A percentile compares a stretch with the other conserved stretches of the same genome.
Conservation (phyloP, 768 basidiomycete species). For the Gyrodon lividus region DNA sequence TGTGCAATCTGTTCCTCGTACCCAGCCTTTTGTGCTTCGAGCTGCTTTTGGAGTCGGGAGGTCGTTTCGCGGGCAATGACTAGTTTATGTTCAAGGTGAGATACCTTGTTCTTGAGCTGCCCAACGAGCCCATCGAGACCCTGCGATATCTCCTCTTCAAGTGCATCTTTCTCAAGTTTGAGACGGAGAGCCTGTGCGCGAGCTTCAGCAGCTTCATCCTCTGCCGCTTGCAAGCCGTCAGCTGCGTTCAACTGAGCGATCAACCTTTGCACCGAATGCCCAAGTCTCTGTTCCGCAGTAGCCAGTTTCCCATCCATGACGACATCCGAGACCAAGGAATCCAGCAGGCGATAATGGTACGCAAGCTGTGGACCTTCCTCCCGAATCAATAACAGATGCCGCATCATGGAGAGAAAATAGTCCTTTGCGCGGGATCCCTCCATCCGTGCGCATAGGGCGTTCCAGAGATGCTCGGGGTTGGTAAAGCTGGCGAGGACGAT, state of each 20-base stretch:
- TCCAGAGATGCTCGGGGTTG: constrained; percentile 84
- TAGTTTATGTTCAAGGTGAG: constrained; percentile 74
- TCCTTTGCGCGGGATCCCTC: constrained; percentile 75
- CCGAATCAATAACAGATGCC: constrained; percentile 87
- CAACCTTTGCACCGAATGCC: constrained; percentile 85
- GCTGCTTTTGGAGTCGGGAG: constrained; percentile 68
- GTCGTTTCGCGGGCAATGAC: constrained; percentile 76
- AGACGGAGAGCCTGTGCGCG: constrained; percentile 62
- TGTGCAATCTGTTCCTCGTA: constrained; percentile 88
- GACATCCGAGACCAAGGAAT: constrained; percentile 84
- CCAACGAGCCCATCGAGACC: constrained; percentile 86
- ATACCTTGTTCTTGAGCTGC: constrained; percentile 68
- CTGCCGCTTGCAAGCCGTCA: constrained; percentile 75
- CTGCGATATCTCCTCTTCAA: constrained; percentile 79
- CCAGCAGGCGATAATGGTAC: constrained; percentile 89
- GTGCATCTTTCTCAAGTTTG: constrained; percentile 76
- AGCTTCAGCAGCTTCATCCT: constrained; percentile 72
- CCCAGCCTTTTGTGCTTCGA: constrained; percentile 71
- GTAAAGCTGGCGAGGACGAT: constrained; percentile 73
- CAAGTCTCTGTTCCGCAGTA: constrained; percentile 82
- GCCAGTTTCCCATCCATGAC: constrained; percentile 89
- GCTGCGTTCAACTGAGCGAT: constrained; percentile 89
- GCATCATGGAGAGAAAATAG: constrained; percentile 91
- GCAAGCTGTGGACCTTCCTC: constrained; percentile 83
- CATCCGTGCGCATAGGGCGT: constrained; percentile 75